Evolutionary conservation across 2,329 filamentous ascomycete genomes (phyloP).

Genomic region (Aspergillus piperis): DNA sequence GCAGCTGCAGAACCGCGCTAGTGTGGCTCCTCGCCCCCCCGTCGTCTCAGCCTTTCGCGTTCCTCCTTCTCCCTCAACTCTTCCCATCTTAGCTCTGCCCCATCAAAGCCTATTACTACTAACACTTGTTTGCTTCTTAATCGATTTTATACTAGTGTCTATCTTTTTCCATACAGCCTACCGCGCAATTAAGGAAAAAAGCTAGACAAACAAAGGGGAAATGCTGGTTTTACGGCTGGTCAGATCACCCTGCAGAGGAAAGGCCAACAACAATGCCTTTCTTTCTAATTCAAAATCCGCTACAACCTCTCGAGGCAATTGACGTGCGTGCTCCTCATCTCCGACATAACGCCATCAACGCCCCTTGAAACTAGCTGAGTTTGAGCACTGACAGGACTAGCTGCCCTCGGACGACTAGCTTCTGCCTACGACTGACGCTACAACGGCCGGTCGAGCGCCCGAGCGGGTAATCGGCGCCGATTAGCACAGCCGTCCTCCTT

Average conservation of each 20-base stretch:
- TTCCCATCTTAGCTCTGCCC: neutral
- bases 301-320: neutral
- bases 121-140: neutral
- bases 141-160: neutral
- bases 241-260: neutral
- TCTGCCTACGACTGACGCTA: constrained; percentile 2
- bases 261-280: constrained; percentile 7
- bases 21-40: neutral
- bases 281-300: constrained; percentile 2
- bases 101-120: neutral
- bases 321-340: constrained; percentile 6
- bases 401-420: neutral
- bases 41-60: neutral
- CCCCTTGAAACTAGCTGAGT: constrained; percentile 9
- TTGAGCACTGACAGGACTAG: constrained; percentile 8
- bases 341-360: neutral
- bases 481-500: constrained; percentile 9
- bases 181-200: neutral
- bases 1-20: constrained; percentile 5
- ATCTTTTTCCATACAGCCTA: neutral
- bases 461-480: constrained; percentile 16
- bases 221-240: neutral
- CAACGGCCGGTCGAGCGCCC: constrained; percentile 10
- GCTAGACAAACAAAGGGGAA: neutral
- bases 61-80: neutral